A percentile compares a stretch with the other conserved stretches of the same genome.
phyloP scores from a whole-genome alignment of 345 rosid species.

The Gossypium anomalum region DNA sequence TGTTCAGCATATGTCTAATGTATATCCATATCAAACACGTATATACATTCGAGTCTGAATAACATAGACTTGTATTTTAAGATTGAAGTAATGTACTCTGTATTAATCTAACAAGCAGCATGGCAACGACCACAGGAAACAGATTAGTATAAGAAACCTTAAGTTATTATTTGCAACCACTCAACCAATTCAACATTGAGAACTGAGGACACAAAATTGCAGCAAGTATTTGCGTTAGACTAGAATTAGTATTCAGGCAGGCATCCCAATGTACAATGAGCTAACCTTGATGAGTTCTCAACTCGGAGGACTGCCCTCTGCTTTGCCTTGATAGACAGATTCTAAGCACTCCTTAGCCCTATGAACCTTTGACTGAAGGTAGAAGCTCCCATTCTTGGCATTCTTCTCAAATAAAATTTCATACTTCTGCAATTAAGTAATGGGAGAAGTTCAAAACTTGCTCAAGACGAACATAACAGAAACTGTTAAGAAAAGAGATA shows the following conservation, averaged over 20 bases:
- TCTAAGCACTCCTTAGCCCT: slow-evolving; percentile 92
- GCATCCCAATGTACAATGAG: not conserved
- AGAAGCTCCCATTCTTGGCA: slow-evolving; percentile 81
- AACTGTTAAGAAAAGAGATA: not conserved
- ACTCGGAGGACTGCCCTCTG: slow-evolving; percentile 42
- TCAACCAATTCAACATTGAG: not conserved
- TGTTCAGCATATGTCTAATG: too few species aligned
- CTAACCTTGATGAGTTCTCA: slow-evolving; percentile 20
- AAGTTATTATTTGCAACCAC: not conserved
- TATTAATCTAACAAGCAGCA: not conserved
- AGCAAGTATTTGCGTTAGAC: not conserved
- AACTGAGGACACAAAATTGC: not conserved
- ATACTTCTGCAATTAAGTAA: slow-evolving; percentile 51
- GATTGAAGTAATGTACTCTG: not conserved
- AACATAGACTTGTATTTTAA: not conserved
- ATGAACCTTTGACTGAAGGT: slow-evolving; percentile 90
- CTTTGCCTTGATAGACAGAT: slow-evolving; percentile 37
- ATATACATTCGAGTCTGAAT: too few species aligned
- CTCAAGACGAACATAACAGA: not conserved
- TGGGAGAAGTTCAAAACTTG: not conserved
- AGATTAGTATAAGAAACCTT: not conserved
- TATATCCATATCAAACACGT: too few species aligned
- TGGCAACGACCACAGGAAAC: not conserved
- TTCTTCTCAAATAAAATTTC: slow-evolving; percentile 71
- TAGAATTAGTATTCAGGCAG: not conserved